These are phyloP conservation scores for Gremmenia infestans DNA, from an alignment of 2,329 filamentous ascomycete genomes.

Conservation along the genomic window DNA sequence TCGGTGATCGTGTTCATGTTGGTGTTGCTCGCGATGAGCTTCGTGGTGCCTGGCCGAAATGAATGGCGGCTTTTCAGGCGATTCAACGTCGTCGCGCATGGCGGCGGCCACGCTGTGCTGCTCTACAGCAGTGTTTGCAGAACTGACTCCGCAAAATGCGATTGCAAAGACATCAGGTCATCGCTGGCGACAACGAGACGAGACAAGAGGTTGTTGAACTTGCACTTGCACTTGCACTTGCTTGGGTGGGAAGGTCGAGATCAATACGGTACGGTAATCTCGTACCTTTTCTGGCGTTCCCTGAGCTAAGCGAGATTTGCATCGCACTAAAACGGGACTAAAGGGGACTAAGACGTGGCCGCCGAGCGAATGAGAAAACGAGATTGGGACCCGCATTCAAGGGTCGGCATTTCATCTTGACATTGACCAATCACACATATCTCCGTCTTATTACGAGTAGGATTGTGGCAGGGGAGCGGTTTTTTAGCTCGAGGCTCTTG, in stretches of 20 bases:
- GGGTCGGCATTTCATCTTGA: too few species aligned
- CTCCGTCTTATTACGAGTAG: too few species aligned
- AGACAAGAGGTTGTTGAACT: neutral
- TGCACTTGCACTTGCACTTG: slow-evolving; percentile 1
- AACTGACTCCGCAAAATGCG: slow-evolving; percentile 14
- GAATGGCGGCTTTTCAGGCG: slow-evolving; percentile 30
- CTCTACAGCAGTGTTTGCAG: slow-evolving; percentile 27
- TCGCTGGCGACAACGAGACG: slow-evolving; percentile 5
- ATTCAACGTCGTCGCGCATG: slow-evolving; percentile 23
- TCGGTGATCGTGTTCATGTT: slow-evolving; percentile 19
- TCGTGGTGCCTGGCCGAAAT: slow-evolving; percentile 29
- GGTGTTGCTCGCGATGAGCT: slow-evolving; percentile 30
- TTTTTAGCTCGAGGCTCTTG: too few species aligned
- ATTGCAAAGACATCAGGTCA: slow-evolving; percentile 6
- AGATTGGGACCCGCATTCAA: too few species aligned
- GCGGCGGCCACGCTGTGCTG: slow-evolving; percentile 20
- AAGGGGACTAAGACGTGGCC: too few species aligned
- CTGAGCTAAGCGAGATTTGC: too few species aligned
- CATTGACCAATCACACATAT: too few species aligned
- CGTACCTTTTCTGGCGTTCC: too few species aligned
- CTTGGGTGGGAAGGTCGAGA: neutral
- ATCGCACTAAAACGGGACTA: too few species aligned
- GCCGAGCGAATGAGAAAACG: too few species aligned
- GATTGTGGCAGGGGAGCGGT: too few species aligned
- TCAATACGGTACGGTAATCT: too few species aligned